Evolutionary conservation across 371 early-diverging fungal species (phyloP).

Genomic region (Mortierella sp.): DNA sequence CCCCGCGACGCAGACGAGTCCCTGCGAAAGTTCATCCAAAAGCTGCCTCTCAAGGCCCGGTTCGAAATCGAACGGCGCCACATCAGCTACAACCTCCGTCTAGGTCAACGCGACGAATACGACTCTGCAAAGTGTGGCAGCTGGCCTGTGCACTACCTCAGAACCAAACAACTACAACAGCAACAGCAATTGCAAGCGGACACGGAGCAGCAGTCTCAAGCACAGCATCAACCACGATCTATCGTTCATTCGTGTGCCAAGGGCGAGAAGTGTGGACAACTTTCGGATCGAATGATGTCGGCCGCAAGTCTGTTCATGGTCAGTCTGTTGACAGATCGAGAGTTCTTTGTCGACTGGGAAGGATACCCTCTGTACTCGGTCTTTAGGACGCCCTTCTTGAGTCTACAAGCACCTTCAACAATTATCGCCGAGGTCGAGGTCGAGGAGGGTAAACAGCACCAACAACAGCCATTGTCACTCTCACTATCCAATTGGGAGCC

Average conservation of each 20-base stretch:
- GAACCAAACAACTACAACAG: not conserved
- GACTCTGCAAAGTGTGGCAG: slow-evolving; percentile 12
- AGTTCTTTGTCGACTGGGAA: slow-evolving; percentile 28
- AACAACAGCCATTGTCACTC: not conserved
- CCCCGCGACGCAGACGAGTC: slow-evolving; percentile 14
- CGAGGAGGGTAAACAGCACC: not conserved
- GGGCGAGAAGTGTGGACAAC: not conserved
- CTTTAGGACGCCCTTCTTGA: slow-evolving; percentile 10
- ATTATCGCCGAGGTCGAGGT: not conserved
- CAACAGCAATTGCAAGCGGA: not conserved
- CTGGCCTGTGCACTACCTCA: slow-evolving; percentile 19
- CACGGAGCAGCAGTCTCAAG: not conserved
- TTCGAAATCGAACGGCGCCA: slow-evolving; percentile 24
- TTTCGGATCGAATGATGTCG: slow-evolving; percentile 21
- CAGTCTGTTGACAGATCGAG: slow-evolving; percentile 25
- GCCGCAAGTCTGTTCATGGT: slow-evolving; percentile 17
- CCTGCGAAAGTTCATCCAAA: not conserved
- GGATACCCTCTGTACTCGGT: not conserved
- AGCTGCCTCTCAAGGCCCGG: slow-evolving; percentile 10
- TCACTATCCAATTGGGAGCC: slow-evolving; percentile 3
- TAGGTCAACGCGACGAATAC: slow-evolving; percentile 14
- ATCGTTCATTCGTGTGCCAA: not conserved
- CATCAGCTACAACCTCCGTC: slow-evolving; percentile 21
- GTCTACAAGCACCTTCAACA: not conserved
- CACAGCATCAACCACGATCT: not conserved